A percentile compares a stretch with the other conserved stretches of the same genome.
Conservation (phyloP, 2,329 filamentous ascomycete genomes). For the Dothideomycetes sp. region DNA sequence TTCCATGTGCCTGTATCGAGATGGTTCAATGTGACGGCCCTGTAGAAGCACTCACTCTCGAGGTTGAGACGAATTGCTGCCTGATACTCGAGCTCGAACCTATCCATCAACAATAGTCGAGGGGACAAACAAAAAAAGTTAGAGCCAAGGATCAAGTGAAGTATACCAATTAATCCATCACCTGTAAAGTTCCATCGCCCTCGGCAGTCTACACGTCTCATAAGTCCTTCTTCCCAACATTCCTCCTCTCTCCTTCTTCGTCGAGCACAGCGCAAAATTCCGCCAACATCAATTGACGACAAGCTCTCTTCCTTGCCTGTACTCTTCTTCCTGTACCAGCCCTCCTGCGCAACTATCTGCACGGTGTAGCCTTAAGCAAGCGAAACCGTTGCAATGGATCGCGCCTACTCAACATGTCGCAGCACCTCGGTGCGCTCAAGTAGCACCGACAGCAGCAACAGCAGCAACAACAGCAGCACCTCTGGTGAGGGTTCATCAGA, state of each 20-base stretch:
- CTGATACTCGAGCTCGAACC: no score
- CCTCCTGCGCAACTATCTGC: not conserved
- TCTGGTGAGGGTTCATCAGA: no score
- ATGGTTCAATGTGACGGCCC: no score
- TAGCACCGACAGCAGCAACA: slow-evolving; percentile 7
- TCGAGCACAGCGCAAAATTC: slow-evolving; percentile 5
- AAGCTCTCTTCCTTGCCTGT: slow-evolving; percentile 1
- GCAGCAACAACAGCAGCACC: slow-evolving; percentile 3
- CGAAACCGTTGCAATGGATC: slow-evolving; percentile 10
- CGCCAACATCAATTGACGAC: slow-evolving; percentile 4
- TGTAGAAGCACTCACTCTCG: no score
- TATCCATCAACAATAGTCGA: no score
- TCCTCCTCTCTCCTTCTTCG: not conserved
- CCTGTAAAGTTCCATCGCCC: no score
- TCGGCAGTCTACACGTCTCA: no score
- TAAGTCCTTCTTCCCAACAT: not conserved
- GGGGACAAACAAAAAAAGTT: no score
- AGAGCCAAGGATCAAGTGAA: no score
- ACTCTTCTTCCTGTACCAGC: not conserved
- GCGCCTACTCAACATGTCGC: not conserved
- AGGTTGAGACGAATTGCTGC: no score
- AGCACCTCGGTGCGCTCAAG: not conserved
- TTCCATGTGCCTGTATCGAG: no score
- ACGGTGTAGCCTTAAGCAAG: slow-evolving; percentile 11
- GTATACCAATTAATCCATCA: no score